Percentiles rank a stretch among this genome's conserved stretches.
phyloP scores from a whole-genome alignment of 1,139 yeast genomes.

The Candida pseudocylindracea region DNA sequence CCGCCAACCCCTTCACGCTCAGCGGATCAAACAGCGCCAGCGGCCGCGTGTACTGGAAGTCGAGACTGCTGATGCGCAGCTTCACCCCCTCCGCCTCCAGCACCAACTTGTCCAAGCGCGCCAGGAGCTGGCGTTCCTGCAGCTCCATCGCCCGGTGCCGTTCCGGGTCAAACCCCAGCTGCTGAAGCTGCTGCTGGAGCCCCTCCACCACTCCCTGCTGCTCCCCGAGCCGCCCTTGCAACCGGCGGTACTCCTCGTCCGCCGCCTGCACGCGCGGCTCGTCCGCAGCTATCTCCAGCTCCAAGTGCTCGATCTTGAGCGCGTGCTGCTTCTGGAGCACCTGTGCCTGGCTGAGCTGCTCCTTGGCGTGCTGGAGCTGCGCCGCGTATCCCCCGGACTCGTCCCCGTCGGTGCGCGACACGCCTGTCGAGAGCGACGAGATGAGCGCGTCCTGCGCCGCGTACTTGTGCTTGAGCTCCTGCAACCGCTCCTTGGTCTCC shows the following conservation, averaged over 20 bases:
- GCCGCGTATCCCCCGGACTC: slow-evolving; percentile 27
- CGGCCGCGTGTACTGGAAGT: slow-evolving; percentile 54
- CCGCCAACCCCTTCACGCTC: slow-evolving; percentile 74
- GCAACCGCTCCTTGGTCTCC: slow-evolving; percentile 18
- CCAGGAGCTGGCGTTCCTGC: slow-evolving; percentile 12
- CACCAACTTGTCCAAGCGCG: slow-evolving; percentile 15
- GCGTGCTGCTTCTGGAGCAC: slow-evolving; percentile 38
- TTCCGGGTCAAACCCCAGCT: slow-evolving; percentile 39
- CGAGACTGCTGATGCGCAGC: slow-evolving; percentile 50
- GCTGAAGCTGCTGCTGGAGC: slow-evolving; percentile 12
- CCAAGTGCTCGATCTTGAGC: slow-evolving; percentile 34
- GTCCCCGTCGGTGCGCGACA: slow-evolving; percentile 43
- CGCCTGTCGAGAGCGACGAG: slow-evolving; percentile 75
- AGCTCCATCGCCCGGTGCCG: slow-evolving; percentile 21
- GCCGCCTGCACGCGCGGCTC: slow-evolving; percentile 19
- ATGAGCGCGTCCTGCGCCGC: slow-evolving; percentile 56
- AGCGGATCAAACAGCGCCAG: slow-evolving; percentile 31
- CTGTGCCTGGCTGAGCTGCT: slow-evolving; percentile 27
- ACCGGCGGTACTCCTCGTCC: slow-evolving; percentile 18
- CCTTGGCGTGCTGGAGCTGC: slow-evolving; percentile 48
- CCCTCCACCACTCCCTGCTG: slow-evolving; percentile 15
- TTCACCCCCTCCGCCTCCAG: slow-evolving; percentile 32
- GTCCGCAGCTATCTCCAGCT: slow-evolving; percentile 27
- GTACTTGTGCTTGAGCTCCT: slow-evolving; percentile 22
- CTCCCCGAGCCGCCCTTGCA: slow-evolving; percentile 18